phyloP scores from a whole-genome alignment of 495 filamentous ascomycete genomes.

The Podospora comata region DNA sequence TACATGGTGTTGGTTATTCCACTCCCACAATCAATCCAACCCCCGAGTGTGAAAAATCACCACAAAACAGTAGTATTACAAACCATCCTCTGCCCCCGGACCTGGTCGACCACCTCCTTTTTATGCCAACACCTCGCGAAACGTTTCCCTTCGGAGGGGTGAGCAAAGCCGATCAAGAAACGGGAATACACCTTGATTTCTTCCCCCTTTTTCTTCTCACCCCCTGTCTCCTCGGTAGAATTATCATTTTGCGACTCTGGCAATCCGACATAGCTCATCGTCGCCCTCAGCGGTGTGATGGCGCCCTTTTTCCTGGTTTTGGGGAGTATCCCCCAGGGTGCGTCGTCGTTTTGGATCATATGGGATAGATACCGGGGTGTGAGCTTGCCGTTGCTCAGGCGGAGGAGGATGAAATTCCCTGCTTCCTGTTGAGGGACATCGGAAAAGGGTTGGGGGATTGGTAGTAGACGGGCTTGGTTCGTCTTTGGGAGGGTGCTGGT shows the following conservation, averaged over 20 bases:
- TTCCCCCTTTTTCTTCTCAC: neutral
- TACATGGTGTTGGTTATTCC: neutral
- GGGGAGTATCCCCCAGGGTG: neutral
- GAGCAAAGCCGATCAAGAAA: neutral
- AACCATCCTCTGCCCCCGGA: neutral
- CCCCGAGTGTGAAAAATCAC: neutral
- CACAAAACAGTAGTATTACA: conserved; percentile 1
- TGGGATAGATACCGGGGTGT: neutral
- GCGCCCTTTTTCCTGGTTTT: neutral
- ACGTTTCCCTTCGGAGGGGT: neutral
- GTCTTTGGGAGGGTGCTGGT: neutral
- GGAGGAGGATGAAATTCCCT: neutral
- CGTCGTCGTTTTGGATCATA: neutral
- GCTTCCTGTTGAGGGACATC: neutral
- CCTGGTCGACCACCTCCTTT: neutral
- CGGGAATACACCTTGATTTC: neutral
- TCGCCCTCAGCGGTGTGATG: neutral
- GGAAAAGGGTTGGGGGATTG: neutral
- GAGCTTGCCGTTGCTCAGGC: neutral
- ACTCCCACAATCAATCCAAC: neutral
- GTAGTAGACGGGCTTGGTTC: neutral
- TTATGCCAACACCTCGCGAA: conserved; percentile 4
- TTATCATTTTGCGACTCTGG: neutral
- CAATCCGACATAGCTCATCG: neutral
- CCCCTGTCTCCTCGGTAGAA: neutral